Base-by-base conservation (phyloP, 345 rosid genomes). In the Populus nigra region DNA sequence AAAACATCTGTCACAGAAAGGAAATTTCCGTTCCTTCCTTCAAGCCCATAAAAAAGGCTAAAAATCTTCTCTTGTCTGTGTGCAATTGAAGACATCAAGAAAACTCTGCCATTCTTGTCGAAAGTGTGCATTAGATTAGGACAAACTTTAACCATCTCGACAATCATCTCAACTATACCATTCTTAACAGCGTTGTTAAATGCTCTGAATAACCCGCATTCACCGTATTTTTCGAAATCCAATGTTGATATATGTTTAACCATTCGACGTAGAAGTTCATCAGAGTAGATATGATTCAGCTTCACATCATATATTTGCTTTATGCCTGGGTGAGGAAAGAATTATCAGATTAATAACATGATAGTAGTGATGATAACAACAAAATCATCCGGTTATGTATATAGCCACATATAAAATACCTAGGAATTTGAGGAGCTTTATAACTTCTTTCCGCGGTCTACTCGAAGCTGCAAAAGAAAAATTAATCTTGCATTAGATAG, bases 1-100 rank as follows among this genome's bases (percentile, higher is more conserved):
- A 8, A 18, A 2, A 5, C 0, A n/a, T 61, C 65, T 18, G 25
- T 61, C 5, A 5, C 10, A 18, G 65, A 61, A n/a, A n/a, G 5
- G 9, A 23, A 4, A 3, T 22, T 10, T 2, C n/a, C 18, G 8
- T 10, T 61, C 27, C 18, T 61, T 23, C 12, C 65, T 16, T 61
- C 25, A 61, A 61, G 31, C 23, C 25, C 65, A 22, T 18, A 61
- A 5, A 18, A 18, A 61, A 61, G 65, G n/a, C 65, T 61, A 23
- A 61, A 23, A 61, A 61, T 22, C 23, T 61, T 65, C 23, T 79
- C 81, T 57, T 77, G 81, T 0, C 84, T 71, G 22, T 73, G 47
- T 18, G 22, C n/a, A n/a, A 81, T 76, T 59, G 83, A 83, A 36
- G 8, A 4, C 77, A 74, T 39, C 0, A 72, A 17, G n/a, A 72